phyloP scores from a whole-genome alignment of 2,329 filamentous ascomycete genomes.

The Diaporthe vexans region DNA sequence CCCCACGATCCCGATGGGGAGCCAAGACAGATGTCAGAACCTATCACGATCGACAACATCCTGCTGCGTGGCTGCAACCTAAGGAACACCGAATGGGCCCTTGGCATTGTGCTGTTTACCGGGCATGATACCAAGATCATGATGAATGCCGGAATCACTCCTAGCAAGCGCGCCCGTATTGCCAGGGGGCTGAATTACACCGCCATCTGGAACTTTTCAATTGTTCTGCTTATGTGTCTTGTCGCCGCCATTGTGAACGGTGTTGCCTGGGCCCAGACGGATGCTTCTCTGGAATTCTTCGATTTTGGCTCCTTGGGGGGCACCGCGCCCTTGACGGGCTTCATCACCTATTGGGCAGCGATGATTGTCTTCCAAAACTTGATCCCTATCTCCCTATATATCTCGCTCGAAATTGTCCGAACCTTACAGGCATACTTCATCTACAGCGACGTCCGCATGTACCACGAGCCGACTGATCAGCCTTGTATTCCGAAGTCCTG shows the following conservation, averaged over 20 bases:
- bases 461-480: slow-evolving; percentile 94
- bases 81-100: slow-evolving; percentile 94
- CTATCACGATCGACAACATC: slow-evolving; percentile 94
- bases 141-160: slow-evolving; percentile 97
- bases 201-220: slow-evolving; percentile 94
- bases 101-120: slow-evolving; percentile 94
- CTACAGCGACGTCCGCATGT: slow-evolving; percentile 96
- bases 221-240: slow-evolving; percentile 91
- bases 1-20: slow-evolving; percentile 62
- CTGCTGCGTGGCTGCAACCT: slow-evolving; percentile 93
- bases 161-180: slow-evolving; percentile 92
- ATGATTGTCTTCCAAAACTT: slow-evolving; percentile 98
- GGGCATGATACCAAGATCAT: slow-evolving; percentile 99
- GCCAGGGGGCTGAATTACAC: slow-evolving; percentile 97
- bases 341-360: slow-evolving; percentile 97
- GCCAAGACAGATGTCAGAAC: slow-evolving; percentile 78
- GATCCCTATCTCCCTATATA: slow-evolving; percentile 98
- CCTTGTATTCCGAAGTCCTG: slow-evolving; percentile 97
- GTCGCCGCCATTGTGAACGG: slow-evolving; percentile 88
- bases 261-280: slow-evolving; percentile 79
- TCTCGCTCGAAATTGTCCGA: slow-evolving; percentile 95
- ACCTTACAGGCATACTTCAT: slow-evolving; percentile 97
- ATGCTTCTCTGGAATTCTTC: slow-evolving; percentile 84
- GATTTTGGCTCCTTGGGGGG: slow-evolving; percentile 88
- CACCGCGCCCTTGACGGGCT: slow-evolving; percentile 82